phyloP scores from a whole-genome alignment of 371 early-diverging fungal genomes.

The Batrachochytrium dendrobatidis region DNA sequence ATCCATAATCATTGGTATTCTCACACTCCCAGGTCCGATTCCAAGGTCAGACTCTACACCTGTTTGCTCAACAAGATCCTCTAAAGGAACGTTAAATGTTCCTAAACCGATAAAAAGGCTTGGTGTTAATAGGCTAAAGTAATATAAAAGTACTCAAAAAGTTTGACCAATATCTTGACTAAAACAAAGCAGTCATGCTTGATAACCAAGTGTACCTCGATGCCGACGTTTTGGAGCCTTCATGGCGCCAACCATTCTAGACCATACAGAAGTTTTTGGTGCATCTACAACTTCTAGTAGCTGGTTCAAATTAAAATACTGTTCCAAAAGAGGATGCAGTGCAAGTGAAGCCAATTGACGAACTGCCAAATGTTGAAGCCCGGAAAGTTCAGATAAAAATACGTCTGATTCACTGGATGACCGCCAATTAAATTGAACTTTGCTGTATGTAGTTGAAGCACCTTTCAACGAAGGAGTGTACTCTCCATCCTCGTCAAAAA shows the following conservation, averaged over 20 bases:
- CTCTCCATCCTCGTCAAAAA: slow-evolving; percentile 12
- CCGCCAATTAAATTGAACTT: slow-evolving; percentile 1
- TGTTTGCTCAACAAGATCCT: slow-evolving; percentile 71
- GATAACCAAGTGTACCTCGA: neutral
- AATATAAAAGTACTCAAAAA: neutral
- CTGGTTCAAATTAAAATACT: slow-evolving; percentile 58
- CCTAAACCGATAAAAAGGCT: slow-evolving; percentile 47
- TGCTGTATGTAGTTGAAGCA: no score
- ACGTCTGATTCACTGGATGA: neutral
- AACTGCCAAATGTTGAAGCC: slow-evolving; percentile 74
- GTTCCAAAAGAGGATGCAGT: slow-evolving; percentile 62
- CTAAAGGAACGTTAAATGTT: slow-evolving; percentile 88
- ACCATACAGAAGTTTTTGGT: slow-evolving; percentile 62
- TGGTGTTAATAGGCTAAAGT: neutral
- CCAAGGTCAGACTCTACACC: slow-evolving; percentile 80
- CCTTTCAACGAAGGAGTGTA: slow-evolving; percentile 2
- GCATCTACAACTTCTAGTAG: slow-evolving; percentile 60
- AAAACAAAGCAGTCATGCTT: no score
- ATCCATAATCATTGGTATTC: slow-evolving; percentile 82
- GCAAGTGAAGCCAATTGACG: slow-evolving; percentile 76
- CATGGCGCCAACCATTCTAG: slow-evolving; percentile 44
- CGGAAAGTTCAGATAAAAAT: slow-evolving; percentile 70
- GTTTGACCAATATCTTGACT: no score
- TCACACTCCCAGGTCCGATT: slow-evolving; percentile 58
- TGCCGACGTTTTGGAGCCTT: slow-evolving; percentile 14